Conservation (phyloP, 257 asterid genomes). For the Gentiana macrophylla region DNA sequence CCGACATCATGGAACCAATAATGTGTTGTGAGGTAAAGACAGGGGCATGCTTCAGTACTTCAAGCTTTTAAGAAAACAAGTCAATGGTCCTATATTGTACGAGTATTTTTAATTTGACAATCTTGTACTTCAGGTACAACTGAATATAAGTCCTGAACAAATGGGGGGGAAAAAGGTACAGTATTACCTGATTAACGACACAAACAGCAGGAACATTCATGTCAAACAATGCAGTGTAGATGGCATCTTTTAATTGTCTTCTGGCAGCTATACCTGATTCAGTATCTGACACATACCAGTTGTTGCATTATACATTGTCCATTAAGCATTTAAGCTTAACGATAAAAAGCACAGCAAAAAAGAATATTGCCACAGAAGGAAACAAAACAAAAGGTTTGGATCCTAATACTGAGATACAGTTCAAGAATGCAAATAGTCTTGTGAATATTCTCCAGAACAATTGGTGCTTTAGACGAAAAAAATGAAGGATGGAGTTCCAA, state of each 20-base stretch:
- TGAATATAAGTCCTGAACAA: neutral
- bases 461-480: too few species aligned
- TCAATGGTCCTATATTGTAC: neutral
- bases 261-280: constrained; percentile 68
- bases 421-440: neutral
- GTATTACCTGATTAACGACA: constrained; percentile 81
- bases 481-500: too few species aligned
- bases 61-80: neutral
- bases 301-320: neutral
- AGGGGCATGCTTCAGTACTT: neutral
- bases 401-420: neutral
- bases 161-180: neutral
- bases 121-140: too few species aligned
- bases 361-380: neutral
- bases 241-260: constrained; percentile 67
- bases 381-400: neutral
- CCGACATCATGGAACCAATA: too few species aligned
- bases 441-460: too few species aligned
- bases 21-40: too few species aligned
- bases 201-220: constrained; percentile 96
- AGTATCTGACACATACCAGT: constrained; percentile 37
- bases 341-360: too few species aligned
- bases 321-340: neutral
- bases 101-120: neutral
- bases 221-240: constrained; percentile 73